phyloP scores from a whole-genome alignment of 1,139 yeast species.

The Debaryomyces udenii region DNA sequence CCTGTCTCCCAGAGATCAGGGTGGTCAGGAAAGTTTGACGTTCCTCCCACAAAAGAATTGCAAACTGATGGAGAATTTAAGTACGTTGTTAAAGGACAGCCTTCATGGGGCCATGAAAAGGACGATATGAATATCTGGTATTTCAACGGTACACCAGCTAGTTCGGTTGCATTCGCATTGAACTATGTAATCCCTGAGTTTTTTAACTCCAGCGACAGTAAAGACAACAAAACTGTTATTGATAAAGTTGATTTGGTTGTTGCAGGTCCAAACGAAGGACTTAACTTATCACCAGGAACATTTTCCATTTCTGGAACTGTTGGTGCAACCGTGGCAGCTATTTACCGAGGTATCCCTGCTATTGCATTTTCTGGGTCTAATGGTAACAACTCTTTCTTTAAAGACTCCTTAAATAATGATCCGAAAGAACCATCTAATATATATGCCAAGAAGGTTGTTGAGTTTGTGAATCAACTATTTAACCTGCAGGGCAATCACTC shows the following conservation, averaged over 20 bases:
- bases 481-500: constrained; percentile 21
- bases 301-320: constrained; percentile 49
- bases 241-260: constrained; percentile 43
- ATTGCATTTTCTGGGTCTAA: constrained; percentile 39
- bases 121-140: constrained; percentile 50
- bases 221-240: constrained; percentile 4
- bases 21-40: constrained; percentile 55
- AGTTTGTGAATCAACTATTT: constrained; percentile 42
- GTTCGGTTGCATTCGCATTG: constrained; percentile 47
- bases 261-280: constrained; percentile 52
- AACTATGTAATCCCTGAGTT: constrained; percentile 44
- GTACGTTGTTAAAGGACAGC: constrained; percentile 45
- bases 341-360: constrained; percentile 47
- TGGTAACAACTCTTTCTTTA: constrained; percentile 44
- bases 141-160: constrained; percentile 53
- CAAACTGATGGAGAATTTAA: constrained; percentile 45
- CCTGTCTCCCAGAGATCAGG: constrained; percentile 65
- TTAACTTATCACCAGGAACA: constrained; percentile 43
- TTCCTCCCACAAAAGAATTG: constrained; percentile 46
- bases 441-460: constrained; percentile 41
- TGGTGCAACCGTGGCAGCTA: constrained; percentile 48
- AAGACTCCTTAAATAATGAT: constrained; percentile 37
- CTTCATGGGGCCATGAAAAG: constrained; percentile 52
- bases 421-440: constrained; percentile 40
- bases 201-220: constrained; percentile 31